phyloP scores from a whole-genome alignment of 352 stramenopile species.

The Halophytophthora batemanensis region DNA sequence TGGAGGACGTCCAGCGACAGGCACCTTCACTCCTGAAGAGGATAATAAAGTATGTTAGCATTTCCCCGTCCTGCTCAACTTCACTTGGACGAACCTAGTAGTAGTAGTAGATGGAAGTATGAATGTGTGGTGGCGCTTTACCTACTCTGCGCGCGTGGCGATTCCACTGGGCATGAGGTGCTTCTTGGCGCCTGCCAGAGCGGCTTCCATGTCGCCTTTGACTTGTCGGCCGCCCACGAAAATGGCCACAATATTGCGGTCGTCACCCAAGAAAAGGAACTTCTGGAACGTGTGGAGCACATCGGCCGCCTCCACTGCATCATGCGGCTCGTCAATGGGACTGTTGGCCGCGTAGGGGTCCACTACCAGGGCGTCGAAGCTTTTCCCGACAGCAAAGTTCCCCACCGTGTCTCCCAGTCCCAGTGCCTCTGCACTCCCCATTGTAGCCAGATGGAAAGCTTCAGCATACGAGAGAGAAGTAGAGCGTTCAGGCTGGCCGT shows the following conservation, averaged over 20 bases:
- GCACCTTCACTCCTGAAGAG: constrained; percentile 2
- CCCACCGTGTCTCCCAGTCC: constrained; percentile 79
- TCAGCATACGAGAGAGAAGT: constrained; percentile 65
- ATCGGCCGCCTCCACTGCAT: constrained; percentile 41
- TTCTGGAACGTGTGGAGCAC: constrained; percentile 86
- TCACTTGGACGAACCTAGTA: too few species aligned
- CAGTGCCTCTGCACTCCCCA: constrained; percentile 81
- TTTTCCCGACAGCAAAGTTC: constrained; percentile 87
- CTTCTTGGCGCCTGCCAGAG: constrained; percentile 4
- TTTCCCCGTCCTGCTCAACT: constrained; percentile 4
- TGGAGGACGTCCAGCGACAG: too few species aligned
- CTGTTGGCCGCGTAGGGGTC: constrained; percentile 51
- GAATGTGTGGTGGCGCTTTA: too few species aligned
- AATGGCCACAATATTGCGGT: constrained; percentile 87
- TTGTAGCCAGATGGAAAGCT: constrained; percentile 89
- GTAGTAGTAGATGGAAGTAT: background rate
- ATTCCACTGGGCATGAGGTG: background rate
- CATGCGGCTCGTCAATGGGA: constrained; percentile 64
- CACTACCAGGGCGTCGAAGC: constrained; percentile 91
- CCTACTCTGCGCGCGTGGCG: too few species aligned
- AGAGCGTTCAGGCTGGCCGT: constrained; percentile 5
- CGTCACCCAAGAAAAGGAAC: constrained; percentile 88
- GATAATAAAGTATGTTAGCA: constrained; percentile 46
- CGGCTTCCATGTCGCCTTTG: too few species aligned
- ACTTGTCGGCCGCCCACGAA: constrained; percentile 73